These are phyloP conservation scores for Eimeria sp. DNA, from an alignment of 169 alveolate species.

Conservation along the genomic window DNA sequence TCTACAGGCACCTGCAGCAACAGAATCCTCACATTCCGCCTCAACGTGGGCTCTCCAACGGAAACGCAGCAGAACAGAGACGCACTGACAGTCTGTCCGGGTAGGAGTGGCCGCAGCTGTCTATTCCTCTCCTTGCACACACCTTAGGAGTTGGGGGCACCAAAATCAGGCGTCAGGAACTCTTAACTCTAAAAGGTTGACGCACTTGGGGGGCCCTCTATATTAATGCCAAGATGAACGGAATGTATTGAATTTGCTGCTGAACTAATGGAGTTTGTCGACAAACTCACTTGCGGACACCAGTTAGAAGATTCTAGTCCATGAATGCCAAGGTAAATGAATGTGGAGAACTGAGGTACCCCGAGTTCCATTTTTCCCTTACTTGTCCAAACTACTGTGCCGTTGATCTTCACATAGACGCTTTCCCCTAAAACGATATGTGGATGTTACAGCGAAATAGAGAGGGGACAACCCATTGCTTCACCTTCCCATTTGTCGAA, in stretches of 20 bases:
- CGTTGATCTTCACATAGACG: constrained; percentile 63
- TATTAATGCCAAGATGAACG: not conserved
- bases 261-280: not conserved
- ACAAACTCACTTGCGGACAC: constrained; percentile 58
- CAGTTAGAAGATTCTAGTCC: constrained; percentile 24
- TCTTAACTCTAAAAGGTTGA: too few species aligned
- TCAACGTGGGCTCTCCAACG: not conserved
- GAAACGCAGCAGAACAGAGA: not conserved
- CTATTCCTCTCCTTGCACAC: constrained; percentile 76
- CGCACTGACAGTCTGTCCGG: constrained; percentile 80
- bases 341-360: not conserved
- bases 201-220: constrained; percentile 43
- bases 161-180: not conserved
- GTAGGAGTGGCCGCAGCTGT: constrained; percentile 80
- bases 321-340: not conserved
- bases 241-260: not conserved
- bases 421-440: constrained; percentile 34
- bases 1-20: constrained; percentile 44
- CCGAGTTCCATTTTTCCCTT: not conserved
- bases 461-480: not conserved
- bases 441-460: not conserved
- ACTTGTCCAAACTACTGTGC: constrained; percentile 74
- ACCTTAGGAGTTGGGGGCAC: not conserved
- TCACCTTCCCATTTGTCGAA: constrained; percentile 85
- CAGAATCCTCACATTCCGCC: not conserved